Conservation (phyloP, 495 filamentous ascomycete species). For the Geopyxis carbonaria region DNA sequence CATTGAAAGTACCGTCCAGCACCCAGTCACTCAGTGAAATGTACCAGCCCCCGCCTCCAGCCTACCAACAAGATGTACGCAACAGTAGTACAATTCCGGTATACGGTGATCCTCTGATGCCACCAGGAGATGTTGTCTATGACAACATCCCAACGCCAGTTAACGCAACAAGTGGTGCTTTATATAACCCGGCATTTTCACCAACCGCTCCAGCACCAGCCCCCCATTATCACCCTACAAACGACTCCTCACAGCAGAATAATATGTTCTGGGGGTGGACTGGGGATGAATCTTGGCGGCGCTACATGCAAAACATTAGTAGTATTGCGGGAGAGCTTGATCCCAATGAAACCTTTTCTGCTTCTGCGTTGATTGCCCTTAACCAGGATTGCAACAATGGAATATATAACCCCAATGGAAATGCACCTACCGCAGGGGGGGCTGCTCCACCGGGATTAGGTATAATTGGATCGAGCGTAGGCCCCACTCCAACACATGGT, state of each 20-base stretch:
- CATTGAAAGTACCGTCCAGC: neutral
- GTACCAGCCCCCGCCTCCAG: neutral
- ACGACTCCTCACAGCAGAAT: neutral
- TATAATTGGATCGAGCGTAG: no score
- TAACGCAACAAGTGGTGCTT: neutral
- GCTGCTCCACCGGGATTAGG: neutral
- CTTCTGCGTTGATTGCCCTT: slow-evolving; percentile 21
- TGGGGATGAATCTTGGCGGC: slow-evolving; percentile 21
- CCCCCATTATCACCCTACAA: no score
- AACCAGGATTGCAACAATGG: slow-evolving; percentile 18
- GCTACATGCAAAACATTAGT: slow-evolving; percentile 20
- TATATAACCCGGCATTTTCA: neutral
- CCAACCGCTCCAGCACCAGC: neutral
- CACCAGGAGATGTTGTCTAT: neutral
- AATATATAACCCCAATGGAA: neutral
- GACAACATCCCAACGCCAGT: neutral
- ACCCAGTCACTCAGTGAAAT: slow-evolving; percentile 13
- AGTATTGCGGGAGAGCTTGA: slow-evolving; percentile 21
- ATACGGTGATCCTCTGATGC: slow-evolving; percentile 1
- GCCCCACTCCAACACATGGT: no score
- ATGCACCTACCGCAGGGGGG: neutral
- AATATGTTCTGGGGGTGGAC: slow-evolving; percentile 11
- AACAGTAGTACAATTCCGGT: neutral
- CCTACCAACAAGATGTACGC: neutral
- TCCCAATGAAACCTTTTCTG: slow-evolving; percentile 22